Conservation (phyloP, 2,329 filamentous ascomycete genomes). For the Stachybotrys chartarum region DNA sequence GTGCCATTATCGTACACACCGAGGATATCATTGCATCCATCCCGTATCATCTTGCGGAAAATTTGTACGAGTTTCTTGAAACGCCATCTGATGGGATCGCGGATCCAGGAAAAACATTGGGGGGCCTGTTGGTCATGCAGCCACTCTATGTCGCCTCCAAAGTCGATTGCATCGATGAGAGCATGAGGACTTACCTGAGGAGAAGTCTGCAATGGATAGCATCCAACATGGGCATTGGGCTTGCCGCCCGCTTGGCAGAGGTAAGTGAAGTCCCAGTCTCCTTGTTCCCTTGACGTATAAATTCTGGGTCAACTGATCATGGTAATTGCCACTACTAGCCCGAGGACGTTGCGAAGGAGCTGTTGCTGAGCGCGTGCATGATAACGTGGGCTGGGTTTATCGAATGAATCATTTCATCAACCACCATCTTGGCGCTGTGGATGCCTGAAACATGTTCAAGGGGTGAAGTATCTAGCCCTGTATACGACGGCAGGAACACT, state of each 20-base stretch:
- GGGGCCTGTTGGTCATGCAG: not conserved
- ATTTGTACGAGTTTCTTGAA: not conserved
- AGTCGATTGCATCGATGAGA: not conserved
- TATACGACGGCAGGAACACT: too few relatives aligned
- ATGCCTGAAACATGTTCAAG: too few relatives aligned
- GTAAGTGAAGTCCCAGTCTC: not conserved
- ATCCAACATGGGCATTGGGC: not conserved
- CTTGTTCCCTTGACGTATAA: not conserved
- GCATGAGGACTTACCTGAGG: not conserved
- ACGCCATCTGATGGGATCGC: not conserved
- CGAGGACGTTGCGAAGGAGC: not conserved
- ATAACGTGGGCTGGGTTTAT: not conserved
- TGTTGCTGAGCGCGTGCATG: not conserved
- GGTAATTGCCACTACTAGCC: not conserved
- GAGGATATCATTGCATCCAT: not conserved
- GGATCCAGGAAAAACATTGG: not conserved
- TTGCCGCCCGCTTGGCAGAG: not conserved
- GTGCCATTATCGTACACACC: too few relatives aligned
- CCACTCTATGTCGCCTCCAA: not conserved
- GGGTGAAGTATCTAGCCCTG: too few relatives aligned
- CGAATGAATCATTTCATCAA: not conserved
- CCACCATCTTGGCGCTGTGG: too few relatives aligned
- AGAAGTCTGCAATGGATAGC: not conserved
- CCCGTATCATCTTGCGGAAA: not conserved
- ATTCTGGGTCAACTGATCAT: not conserved